These are phyloP conservation scores for Pterocarpus santalinus DNA, from an alignment of 306 rosid genomes.

Conservation along the genomic window DNA sequence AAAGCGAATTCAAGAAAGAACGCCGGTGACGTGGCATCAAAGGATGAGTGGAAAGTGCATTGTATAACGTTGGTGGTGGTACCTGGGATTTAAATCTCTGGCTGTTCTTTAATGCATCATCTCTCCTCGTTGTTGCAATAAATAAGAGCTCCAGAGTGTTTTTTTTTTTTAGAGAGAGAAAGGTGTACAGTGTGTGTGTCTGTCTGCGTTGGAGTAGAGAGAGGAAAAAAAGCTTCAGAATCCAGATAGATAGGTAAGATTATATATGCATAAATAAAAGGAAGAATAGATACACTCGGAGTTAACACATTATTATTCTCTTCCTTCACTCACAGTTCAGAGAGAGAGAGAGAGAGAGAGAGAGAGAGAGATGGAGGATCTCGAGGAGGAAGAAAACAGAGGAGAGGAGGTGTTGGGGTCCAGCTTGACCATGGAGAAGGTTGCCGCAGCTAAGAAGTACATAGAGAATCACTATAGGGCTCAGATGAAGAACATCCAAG, in stretches of 20 bases:
- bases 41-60: conserved; percentile 33
- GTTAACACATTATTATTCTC: conserved; percentile 40
- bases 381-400: conserved; percentile 64
- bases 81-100: neutral
- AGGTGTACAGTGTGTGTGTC: conserved; percentile 26
- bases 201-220: conserved; percentile 31
- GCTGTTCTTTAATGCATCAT: conserved; percentile 46
- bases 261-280: conserved; percentile 10
- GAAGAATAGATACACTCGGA: conserved; percentile 47
- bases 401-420: conserved; percentile 81
- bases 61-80: conserved; percentile 23
- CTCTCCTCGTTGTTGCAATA: conserved; percentile 60
- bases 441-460: conserved; percentile 96
- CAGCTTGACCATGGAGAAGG: conserved; percentile 98
- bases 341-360: conserved; percentile 14
- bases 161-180: conserved; percentile 58
- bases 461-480: conserved; percentile 96
- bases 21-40: conserved; percentile 45
- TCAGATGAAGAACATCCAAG: conserved; percentile 97
- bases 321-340: conserved; percentile 46
- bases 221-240: conserved; percentile 45
- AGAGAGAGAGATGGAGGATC: conserved; percentile 77
- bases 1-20: fast-evolving
- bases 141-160: conserved; percentile 58
- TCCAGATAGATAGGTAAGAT: conserved; percentile 47